Base-by-base conservation (phyloP, 2,329 filamentous ascomycete genomes). In the Sporothrix dimorphospora region DNA sequence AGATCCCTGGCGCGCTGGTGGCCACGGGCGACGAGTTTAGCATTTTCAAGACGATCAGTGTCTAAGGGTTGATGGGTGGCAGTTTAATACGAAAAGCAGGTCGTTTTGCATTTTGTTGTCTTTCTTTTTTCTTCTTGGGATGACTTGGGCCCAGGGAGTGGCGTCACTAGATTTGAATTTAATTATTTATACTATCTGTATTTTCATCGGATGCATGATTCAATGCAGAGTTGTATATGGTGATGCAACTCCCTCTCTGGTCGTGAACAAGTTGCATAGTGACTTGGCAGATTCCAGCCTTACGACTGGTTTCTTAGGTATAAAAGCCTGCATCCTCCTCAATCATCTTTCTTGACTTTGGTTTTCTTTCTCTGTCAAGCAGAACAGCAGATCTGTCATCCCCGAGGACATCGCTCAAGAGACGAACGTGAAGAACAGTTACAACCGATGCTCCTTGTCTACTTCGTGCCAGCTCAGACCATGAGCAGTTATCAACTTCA, bases 1-100 rank as follows among this genome's bases (percentile, higher is more conserved):
- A 99, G 84, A 97, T 98, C 80, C 92, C 94, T 0, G 96, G 96
- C 40, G 90, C 90, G 45, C 83, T 98, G 74, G 91, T 98, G 82
- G 94, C 94, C 1, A 99, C 96, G 0, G 96, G 96, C 11, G 92
- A 94, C 78, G 91, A 91, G 81, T 98, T 99, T 82, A 93, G 91
- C 79, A 90, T 94, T 66, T 93, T 94, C 82, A 90, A 92, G 81
- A 94, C 92, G 1, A 95, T 95, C 79, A 94, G 91, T 80, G 92
- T 94, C 71, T 94, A 86, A 55, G 66, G 40, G 12, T n/a, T n/a
- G 40, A 7, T 30, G 19, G 30, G 30, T 9, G 34, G 30, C 6
- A 6, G 30, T 3, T 34, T 34, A 9, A 12, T 21, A 27, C 4
- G 53, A 24, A 21, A 68, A 24, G 27, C 49, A 14, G 24, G 30